Evolutionary conservation across 805 yeast species (phyloP), one percentile per base, ranked within the genome.

Genomic region (Maudiozyma saulgeensis): DNA sequence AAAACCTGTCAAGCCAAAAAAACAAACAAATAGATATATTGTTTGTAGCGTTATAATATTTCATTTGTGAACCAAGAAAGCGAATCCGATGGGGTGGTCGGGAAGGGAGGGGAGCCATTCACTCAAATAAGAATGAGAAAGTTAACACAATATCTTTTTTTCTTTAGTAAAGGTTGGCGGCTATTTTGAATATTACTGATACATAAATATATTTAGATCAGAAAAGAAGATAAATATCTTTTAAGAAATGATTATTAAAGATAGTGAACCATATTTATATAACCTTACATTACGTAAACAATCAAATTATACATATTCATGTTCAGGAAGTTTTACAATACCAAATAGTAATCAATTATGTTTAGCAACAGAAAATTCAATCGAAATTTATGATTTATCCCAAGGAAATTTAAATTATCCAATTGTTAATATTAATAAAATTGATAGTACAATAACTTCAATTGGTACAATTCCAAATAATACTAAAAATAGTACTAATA

Each of bases 251-350:
- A 50, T 54, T 7, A 49, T 53, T 1, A 49, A 51, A 25, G 57
- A 57, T 41, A 47, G 56, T 3, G 61, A 57, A 32, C 46, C 47
- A 12, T 41, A 49, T 16, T 38, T 88, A 34, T 88, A 87, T 67
- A 77, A 87, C 56, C 71, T 85, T 52, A 86, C 96, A 7, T 70
- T 88, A n/a, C 75, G 76, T 54, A 72, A 69, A 7, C 82, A 90
- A 2, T 64, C 80, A 6, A 73, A 80, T 40, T 72, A 80, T 3
- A 63, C 75, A 6, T 64, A 66, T 32, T 74, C 89, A 1, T 70
- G 82, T n/a, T 72, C 79, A 6, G 96, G 96, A 1, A 77, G 75
- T 53, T 88, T 89, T 61, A 26, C 28, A 13, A 21, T 8, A 12
- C 25, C 19, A 9, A 19, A 21, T 19, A 8, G 18, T 11, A 2